Base-by-base conservation (phyloP, 1,284 basidiomycete genomes). In the Earliella scabrosa region DNA sequence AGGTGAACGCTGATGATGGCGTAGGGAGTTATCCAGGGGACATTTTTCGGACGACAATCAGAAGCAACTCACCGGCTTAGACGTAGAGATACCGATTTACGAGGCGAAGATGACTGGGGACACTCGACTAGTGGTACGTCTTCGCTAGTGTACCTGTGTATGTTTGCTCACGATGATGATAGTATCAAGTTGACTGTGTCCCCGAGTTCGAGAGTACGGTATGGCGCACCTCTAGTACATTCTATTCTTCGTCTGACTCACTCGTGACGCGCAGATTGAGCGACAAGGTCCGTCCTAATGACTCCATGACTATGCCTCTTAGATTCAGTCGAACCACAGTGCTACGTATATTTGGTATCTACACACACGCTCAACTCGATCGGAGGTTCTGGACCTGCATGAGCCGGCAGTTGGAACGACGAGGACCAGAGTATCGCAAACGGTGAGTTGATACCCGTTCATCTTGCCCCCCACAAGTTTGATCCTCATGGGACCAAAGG, bases 41-140 rank as follows among this genome's bases (percentile, higher is more conserved):
- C 79, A 85, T 58, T 88, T 89, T 65, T 87, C 86, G 0, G 76
- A 77, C 7, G 83, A 87, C 59, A 89, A 89, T 57, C 85, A 88
- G 61, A 88, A 87, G 68, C 70, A 77, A n/a, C 70, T 89, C 16
- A 83, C 76, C 29, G 79, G 77, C 0, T 57, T 72, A 0, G 67
- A 73, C 29, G 71, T 71, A 7, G 79, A 78, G 10, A 68, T 71
- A 3, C 85, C 87, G 0, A 80, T 89, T 8, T 89, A 78, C 50
- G 86, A 87, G 64, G 87, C 87, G 0, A 88, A 87, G 66, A 83
- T 88, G 80, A 85, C 83, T 1, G 62, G 78, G 0, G 85, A 88
- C 63, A 70, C 77, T 21, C 76, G 87, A 4, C 71, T 89, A 3
- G 77, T 88, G n/a, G 86, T 88, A 65, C n/a, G 82, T 39, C 36